Evolutionary conservation across 768 basidiomycete species (phyloP).

Genomic region (Pulveroboletus sp.): DNA sequence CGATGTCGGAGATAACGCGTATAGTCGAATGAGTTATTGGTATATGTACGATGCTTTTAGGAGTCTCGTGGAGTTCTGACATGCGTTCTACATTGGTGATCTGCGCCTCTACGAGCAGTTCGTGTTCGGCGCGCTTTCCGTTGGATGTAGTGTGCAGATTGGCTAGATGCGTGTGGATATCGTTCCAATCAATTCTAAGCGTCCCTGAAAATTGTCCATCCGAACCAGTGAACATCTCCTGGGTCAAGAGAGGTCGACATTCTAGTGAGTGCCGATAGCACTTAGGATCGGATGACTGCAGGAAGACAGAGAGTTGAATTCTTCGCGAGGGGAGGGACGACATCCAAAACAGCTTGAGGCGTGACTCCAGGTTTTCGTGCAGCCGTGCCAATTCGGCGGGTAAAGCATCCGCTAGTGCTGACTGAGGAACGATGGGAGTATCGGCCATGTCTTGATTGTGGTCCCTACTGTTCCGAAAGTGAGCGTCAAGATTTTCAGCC

Average conservation of each 20-base stretch:
- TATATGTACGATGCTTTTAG: slow-evolving; percentile 29
- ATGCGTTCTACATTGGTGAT: slow-evolving; percentile 40
- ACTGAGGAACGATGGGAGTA: slow-evolving; percentile 12
- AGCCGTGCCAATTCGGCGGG: slow-evolving; percentile 44
- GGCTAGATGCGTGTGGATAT: slow-evolving; percentile 55
- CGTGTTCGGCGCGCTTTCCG: slow-evolving; percentile 36
- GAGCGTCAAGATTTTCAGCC: slow-evolving; percentile 49
- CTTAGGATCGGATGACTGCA: slow-evolving; percentile 22
- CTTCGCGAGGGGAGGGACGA: slow-evolving; percentile 60
- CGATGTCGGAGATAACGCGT: slow-evolving; percentile 88
- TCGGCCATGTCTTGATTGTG: slow-evolving; percentile 20
- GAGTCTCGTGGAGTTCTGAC: slow-evolving; percentile 35
- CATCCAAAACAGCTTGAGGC: slow-evolving; percentile 79
- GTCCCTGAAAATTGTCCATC: slow-evolving; percentile 73
- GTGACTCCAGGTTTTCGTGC: slow-evolving; percentile 71
- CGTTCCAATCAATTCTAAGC: slow-evolving; percentile 64
- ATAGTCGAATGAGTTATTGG: slow-evolving; percentile 60
- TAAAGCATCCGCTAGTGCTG: slow-evolving; percentile 18
- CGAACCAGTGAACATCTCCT: slow-evolving; percentile 50
- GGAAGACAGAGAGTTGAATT: slow-evolving; percentile 60
- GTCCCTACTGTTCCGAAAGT: slow-evolving; percentile 35
- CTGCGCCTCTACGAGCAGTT: slow-evolving; percentile 52
- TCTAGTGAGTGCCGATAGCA: slow-evolving; percentile 27
- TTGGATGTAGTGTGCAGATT: slow-evolving; percentile 56
- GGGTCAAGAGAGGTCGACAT: slow-evolving; percentile 43